Base-by-base conservation (phyloP, 2,329 filamentous ascomycete species). In the Aspergillus intermedius region DNA sequence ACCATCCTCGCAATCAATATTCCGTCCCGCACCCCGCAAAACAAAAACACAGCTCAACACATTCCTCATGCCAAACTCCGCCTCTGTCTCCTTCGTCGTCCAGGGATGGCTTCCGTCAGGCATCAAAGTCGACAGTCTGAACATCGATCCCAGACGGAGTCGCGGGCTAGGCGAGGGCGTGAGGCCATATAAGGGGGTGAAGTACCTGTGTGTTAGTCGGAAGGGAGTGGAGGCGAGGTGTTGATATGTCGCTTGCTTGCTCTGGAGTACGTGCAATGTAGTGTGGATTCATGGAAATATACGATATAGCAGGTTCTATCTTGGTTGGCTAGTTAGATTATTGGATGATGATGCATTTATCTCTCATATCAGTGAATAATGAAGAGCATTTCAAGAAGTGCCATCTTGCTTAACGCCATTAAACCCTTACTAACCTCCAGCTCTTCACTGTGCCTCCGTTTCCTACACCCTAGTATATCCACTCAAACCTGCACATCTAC, bases 161-260 rank as follows among this genome's bases (percentile, higher is more conserved):
- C 81, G 85, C 49, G 93, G 93, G 0, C 62, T 98, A 42, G 89
- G 89, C 0, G 89, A 95, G 56, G 83, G 87, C 2, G 83, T 97
- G 35, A 94, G 90, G 71, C 93, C 93, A 21, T 97, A 95, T 71
- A 98, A 97, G 72, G 93, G 93, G 1, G 93, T 98, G 56, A 98
- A 98, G 72, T 98, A 98, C 69, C 67, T 98, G 59, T 96, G 91
- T 57, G 79, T 83, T 10, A 82, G 79, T 63, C 70, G 72, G 49
- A 73, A 73, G 54, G 82, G 82, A 0, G 64, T 77, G n/a, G 74
- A 77, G 54, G 61, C 66, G 39, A 64, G 72, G 48, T 68, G 63
- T 51, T 70, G 47, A 65, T 30, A 9, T 9, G 3, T 30, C 9
- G 25, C 4, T 30, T 30, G 12, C 25, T 30, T 30, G 25, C 25